Evolutionary conservation across 2,329 filamentous ascomycete genomes (phyloP), one percentile per base, ranked within the genome.

Genomic region (Alternaria solani): DNA sequence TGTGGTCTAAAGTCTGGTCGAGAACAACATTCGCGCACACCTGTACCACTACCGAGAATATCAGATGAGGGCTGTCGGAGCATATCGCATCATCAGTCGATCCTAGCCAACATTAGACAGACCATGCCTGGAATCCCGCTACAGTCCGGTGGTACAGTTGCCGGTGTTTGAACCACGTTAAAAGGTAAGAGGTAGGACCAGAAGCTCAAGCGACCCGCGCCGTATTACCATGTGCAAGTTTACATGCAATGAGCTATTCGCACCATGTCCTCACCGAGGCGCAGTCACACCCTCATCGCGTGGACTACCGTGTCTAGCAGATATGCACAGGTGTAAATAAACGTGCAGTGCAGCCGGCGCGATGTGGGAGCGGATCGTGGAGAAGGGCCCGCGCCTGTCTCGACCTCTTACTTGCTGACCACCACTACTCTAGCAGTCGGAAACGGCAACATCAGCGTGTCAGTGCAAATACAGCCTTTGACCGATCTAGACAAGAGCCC

Each of bases 281-380:
- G 60, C 60, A 68, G 75, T 77, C 60, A 64, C 63, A 78, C 74
- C 58, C 55, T 64, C 56, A 61, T 69, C 76, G 73, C 76, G 76
- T 78, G 76, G 73, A 61, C 66, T 53, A 66, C 48, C 68, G 67
- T 68, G 64, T 67, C 65, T 71, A 70, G 69, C 62, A 68, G 55
- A 62, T 64, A 73, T 77, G 75, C 75, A 75, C 69, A 75, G 68
- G 71, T 75, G 69, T 67, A 75, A 77, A 76, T 78, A 78, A 78
- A 76, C 71, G 75, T 77, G 76, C 75, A 78, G 75, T 66, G 75
- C 76, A 78, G 67, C 76, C 70, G 74, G 75, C 75, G 75, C 75
- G 72, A 73, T 73, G 74, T 76, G 75, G 68, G 68, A 69, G 70
- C 73, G 74, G 75, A 75, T 78, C 73, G 75, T 74, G 70, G 71